Evolutionary conservation across 306 rosid genomes (phyloP).

Genomic region (Canavalia gladiata): DNA sequence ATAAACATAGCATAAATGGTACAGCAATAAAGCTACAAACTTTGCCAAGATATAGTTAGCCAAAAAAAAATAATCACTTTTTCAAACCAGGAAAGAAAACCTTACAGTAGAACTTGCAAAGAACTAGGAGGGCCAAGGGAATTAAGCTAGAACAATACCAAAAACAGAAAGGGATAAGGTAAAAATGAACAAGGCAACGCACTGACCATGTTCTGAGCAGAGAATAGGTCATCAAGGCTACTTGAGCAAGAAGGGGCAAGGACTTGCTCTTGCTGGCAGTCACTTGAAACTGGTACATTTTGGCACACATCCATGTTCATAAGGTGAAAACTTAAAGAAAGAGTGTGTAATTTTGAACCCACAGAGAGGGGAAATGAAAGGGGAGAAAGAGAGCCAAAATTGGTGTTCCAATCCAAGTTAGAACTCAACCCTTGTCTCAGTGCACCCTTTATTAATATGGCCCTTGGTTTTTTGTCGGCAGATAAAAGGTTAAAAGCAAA

Average conservation of each 20-base stretch:
- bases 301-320: conserved; percentile 64
- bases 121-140: not conserved
- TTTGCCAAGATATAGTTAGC: conserved; percentile 18
- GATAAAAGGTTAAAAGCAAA: conserved; percentile 58
- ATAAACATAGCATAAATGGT: not conserved
- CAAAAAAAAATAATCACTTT: conserved; percentile 32
- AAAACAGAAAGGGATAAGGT: not conserved
- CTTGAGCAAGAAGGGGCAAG: conserved; percentile 54
- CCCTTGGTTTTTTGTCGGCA: conserved; percentile 80
- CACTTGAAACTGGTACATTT: conserved; percentile 58
- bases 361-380: conserved; percentile 42
- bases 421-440: conserved; percentile 45
- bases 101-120: conserved; percentile 19
- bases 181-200: conserved; percentile 20
- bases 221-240: conserved; percentile 69
- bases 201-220: conserved; percentile 71
- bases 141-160: conserved; percentile 15
- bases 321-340: not conserved
- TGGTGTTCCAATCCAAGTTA: conserved; percentile 43
- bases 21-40: conserved; percentile 34
- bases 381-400: conserved; percentile 18
- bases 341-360: conserved; percentile 4
- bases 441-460: conserved; percentile 54
- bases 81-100: conserved; percentile 22
- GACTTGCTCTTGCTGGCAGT: conserved; percentile 58